Evolutionary conservation across 495 filamentous ascomycete genomes (phyloP), one percentile per base, ranked within the genome.

Genomic region (Symbiotaphrina buchneri): DNA sequence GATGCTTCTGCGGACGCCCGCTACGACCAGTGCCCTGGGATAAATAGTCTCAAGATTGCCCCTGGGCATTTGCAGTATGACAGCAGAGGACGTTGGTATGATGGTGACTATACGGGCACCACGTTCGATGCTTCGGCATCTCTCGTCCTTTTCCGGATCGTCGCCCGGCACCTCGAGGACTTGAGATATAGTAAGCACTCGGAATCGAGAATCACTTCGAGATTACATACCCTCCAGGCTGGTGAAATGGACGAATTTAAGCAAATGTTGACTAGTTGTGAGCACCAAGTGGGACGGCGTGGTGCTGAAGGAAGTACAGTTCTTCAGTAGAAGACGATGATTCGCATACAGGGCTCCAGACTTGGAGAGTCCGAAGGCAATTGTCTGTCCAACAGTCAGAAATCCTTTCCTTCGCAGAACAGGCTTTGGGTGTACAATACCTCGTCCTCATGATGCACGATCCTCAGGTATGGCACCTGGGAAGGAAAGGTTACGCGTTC

Each of bases 41-140:
- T 71, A 94, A 33, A 93, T 87, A 0, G 85, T 94, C 48, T 97
- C 87, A 8, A 95, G 58, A 39, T 97, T 97, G 18, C 87, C 87
- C 42, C 87, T 62, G 3, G 87, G 87, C 70, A 92, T 90, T 45
- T 95, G 87, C 4, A 95, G 56, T 4, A 83, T 66, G 17, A 94
- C 51, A 22, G 67, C 69, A 49, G 82, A 85, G 19, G 65, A 72
- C 10, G 77, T 76, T 3, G 87, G 87, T 54, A 92, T 91, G 27
- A 78, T 84, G 3, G 79, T 81, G 28, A 97, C 74, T 17, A 97
- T 56, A 16, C 68, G 65, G 5, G 74, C 79, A 24, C 90, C 87
- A 41, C 87, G 69, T 45, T 97, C 87, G 27, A 97, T 74, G 41
- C 66, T 93, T 34, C 87, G 63, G 49, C 90, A 94, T 43, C 87